Conservation (phyloP, 2,329 filamentous ascomycete genomes). For the Colletotrichum sublineola region DNA sequence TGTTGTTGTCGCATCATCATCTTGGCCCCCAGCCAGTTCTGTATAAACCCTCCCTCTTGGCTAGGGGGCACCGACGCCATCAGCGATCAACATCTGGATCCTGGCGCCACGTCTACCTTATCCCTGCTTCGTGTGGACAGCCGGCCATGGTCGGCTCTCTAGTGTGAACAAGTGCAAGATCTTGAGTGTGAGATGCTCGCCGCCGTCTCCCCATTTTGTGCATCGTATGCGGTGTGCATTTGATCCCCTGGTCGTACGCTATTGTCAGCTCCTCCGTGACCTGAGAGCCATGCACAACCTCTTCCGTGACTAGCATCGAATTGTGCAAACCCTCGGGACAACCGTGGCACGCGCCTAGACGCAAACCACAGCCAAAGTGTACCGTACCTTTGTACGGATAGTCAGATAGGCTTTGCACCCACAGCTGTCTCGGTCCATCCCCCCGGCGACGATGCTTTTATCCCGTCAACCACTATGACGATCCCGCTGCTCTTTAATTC, state of each 20-base stretch:
- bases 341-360: neutral
- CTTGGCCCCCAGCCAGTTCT: neutral
- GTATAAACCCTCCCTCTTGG: neutral
- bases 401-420: constrained; percentile 28
- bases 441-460: constrained; percentile 25
- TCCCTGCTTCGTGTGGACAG: no score
- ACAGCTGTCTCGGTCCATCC: constrained; percentile 24
- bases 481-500: constrained; percentile 6
- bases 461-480: constrained; percentile 15
- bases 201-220: constrained; percentile 8
- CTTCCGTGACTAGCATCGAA: neutral
- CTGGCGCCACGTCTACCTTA: no score
- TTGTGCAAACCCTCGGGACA: neutral
- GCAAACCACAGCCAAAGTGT: neutral
- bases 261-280: constrained; percentile 1
- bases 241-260: neutral
- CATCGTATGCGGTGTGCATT: constrained; percentile 15
- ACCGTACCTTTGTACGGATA: constrained; percentile 1
- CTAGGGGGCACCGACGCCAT: neutral
- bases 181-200: neutral
- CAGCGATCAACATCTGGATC: neutral
- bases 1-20: neutral
- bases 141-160: no score
- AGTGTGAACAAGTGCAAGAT: no score
- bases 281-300: neutral